These are phyloP conservation scores for Rubia occidens DNA, from an alignment of 305 asterid species.

Conservation along the genomic window DNA sequence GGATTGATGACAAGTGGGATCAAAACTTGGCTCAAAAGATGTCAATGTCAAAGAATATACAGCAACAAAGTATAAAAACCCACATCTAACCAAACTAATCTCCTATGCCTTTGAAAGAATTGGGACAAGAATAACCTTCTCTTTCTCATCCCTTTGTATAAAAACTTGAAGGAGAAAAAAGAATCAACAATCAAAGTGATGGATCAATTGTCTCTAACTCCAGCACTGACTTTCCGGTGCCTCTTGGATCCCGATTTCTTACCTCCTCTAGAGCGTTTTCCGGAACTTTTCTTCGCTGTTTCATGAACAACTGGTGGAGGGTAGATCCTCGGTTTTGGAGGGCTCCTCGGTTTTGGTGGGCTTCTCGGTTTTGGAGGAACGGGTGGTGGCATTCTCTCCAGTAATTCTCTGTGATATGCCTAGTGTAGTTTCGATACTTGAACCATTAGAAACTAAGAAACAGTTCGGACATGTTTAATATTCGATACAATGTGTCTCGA, in stretches of 20 bases:
- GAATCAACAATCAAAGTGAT: conserved; percentile 11
- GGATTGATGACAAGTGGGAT: not conserved
- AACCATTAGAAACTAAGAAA: conserved; percentile 1
- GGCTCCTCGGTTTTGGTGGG: conserved; percentile 9
- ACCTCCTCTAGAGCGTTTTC: conserved; percentile 22
- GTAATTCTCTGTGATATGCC: conserved; percentile 66
- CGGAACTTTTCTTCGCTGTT: conserved; percentile 18
- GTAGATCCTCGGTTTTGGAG: conserved; percentile 5
- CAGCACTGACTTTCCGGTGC: conserved; percentile 22
- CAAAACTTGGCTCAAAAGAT: not conserved
- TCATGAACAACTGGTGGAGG: not conserved
- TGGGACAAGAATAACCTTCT: conserved; percentile 25
- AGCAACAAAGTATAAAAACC: not conserved
- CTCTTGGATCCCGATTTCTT: conserved; percentile 22
- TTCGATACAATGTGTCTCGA: not conserved
- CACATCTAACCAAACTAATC: conserved; percentile 19
- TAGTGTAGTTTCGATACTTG: conserved; percentile 26
- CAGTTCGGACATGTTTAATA: too few species aligned
- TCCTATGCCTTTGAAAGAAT: conserved; percentile 17
- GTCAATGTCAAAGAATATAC: conserved; percentile 16
- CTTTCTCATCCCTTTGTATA: conserved; percentile 4
- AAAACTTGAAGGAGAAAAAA: conserved; percentile 4
- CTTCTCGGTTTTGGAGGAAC: conserved; percentile 4
- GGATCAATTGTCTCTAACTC: conserved; percentile 14
- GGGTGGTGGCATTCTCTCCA: conserved; percentile 25